These are phyloP conservation scores for Pichia sp. DNA, from an alignment of 1,139 yeast genomes.

Conservation along the genomic window DNA sequence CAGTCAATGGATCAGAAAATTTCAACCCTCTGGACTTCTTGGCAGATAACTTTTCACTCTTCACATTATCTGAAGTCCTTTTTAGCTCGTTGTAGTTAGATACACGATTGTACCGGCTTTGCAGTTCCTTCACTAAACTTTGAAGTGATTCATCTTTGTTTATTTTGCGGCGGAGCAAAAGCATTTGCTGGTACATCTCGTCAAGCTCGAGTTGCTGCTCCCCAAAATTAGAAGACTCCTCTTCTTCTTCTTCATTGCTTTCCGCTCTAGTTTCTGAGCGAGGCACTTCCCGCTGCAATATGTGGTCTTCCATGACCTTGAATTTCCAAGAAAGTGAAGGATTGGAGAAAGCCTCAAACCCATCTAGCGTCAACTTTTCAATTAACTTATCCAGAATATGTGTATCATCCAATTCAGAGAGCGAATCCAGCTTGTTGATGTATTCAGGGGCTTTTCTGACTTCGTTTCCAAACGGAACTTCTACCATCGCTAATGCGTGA, in stretches of 20 bases:
- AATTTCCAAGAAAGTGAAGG: conserved; percentile 69
- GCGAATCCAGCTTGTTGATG: conserved; percentile 17
- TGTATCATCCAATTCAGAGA: conserved; percentile 17
- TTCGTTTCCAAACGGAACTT: conserved; percentile 64
- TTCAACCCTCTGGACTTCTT: conserved; percentile 15
- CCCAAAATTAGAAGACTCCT: background rate
- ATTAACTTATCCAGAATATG: conserved; percentile 25
- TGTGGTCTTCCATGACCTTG: conserved; percentile 58
- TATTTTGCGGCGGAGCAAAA: conserved; percentile 24
- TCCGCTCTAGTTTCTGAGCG: background rate
- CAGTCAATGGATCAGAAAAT: conserved; percentile 27
- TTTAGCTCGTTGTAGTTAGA: conserved; percentile 24
- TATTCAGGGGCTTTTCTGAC: conserved; percentile 48
- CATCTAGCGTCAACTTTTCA: conserved; percentile 12
- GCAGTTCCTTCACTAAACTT: conserved; percentile 19
- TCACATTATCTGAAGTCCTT: background rate
- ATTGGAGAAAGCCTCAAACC: conserved; percentile 36
- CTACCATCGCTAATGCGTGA: conserved; percentile 58
- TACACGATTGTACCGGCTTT: conserved; percentile 24
- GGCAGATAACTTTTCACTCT: conserved; percentile 13
- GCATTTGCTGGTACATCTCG: conserved; percentile 31
- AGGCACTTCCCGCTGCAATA: conserved; percentile 49
- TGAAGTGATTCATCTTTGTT: conserved; percentile 12
- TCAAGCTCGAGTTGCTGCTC: conserved; percentile 34
- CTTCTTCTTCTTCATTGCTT: conserved; percentile 2